Conservation (phyloP, 345 rosid species). For the Crucihimalaya himalaica region DNA sequence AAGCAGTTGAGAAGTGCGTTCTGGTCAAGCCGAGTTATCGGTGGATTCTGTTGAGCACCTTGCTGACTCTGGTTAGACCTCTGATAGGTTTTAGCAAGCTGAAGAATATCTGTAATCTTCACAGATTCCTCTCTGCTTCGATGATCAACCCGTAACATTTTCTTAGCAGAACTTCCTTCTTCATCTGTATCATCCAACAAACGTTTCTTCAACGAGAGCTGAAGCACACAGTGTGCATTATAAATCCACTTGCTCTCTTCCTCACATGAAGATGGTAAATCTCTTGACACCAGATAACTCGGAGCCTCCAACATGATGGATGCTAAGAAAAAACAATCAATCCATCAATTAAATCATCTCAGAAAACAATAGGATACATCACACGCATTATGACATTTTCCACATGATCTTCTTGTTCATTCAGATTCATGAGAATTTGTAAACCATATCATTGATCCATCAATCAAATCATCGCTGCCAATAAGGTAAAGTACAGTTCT, state of each 20-base stretch:
- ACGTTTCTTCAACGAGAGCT: slow-evolving; percentile 43
- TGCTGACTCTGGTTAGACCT: slow-evolving; percentile 32
- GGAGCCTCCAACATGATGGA: slow-evolving; percentile 58
- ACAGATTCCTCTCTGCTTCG: neutral
- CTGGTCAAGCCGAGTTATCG: slow-evolving; percentile 27
- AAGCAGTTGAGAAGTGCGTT: slow-evolving; percentile 53
- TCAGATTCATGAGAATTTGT: neutral
- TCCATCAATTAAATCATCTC: slow-evolving; percentile 14
- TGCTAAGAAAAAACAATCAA: slow-evolving; percentile 8
- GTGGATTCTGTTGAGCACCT: slow-evolving; percentile 25
- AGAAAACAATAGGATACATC: neutral
- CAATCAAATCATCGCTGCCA: neutral
- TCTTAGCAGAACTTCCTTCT: slow-evolving; percentile 27
- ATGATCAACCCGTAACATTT: slow-evolving; percentile 29
- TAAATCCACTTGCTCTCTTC: slow-evolving; percentile 55
- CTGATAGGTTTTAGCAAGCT: slow-evolving; percentile 38
- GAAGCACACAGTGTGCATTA: slow-evolving; percentile 42
- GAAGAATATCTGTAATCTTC: slow-evolving; percentile 30
- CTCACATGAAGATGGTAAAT: slow-evolving; percentile 50
- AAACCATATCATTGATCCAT: neutral
- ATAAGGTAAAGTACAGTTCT: slow-evolving; percentile 3
- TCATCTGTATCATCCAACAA: slow-evolving; percentile 31
- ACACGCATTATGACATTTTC: neutral
- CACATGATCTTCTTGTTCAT: neutral
- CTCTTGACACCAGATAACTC: slow-evolving; percentile 46